Base-by-base conservation (phyloP, 2,329 filamentous ascomycete species). In the Shiraia bambusicola region DNA sequence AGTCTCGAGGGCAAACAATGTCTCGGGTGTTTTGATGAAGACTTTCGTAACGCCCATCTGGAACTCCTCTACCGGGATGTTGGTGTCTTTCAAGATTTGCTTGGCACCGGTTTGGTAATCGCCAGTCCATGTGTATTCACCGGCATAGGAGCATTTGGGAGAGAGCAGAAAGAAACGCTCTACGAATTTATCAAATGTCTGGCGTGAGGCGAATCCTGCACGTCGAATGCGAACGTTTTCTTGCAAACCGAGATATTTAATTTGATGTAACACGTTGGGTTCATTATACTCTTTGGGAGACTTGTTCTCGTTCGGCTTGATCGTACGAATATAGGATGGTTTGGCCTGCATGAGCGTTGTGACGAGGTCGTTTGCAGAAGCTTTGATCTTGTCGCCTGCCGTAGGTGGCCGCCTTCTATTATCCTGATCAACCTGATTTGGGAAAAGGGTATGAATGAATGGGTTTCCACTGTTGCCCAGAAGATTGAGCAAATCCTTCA, bases 261-360 rank as follows among this genome's bases (percentile, higher is more conserved):
- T 89, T 68, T 98, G 93, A 77, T 98, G 93, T 59, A 97, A 78
- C 14, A 98, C 93, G 58, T 97, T 97, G 22, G 84, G 83, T 14
- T 81, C 79, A 58, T 95, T 96, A 70, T 95, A 98, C 66, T 98
- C 93, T 9, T 83, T 84, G 0, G 90, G 86, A 2, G 91, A 95
- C 70, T 97, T 98, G 75, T 96, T 97, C 71, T 98, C 93, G 74
- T 98, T 98, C 2, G 93, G 93, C 72, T 98, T 98, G 74, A 98
- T 97, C 1, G 93, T 98, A 66, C 93, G 88, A 59, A 98, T 98
- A 65, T 98, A 98, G 2, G 91, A 96, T 1, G 93, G 93, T 56
- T 93, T 88, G 42, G 90, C 92, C 72, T 96, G 95, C 91, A 96
- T 97, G 59, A 98, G 71, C 1, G 93, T 97, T 1, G 91, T 83